Base-by-base conservation (phyloP, 176 grass and related monocot species). In the Lolium multiflorum region DNA sequence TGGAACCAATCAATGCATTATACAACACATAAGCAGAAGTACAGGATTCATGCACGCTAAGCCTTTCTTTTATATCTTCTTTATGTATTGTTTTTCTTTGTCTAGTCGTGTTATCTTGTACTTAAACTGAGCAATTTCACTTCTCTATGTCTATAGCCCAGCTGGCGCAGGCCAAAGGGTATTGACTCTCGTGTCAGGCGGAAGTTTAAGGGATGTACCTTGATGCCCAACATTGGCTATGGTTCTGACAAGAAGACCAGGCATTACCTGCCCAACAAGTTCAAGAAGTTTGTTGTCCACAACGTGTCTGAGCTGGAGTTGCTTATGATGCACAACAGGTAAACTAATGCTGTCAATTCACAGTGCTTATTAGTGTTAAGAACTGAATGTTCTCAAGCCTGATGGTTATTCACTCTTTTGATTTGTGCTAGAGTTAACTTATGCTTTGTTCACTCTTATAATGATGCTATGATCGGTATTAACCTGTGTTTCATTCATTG, bases 271-370 rank as follows among this genome's bases (percentile, higher is more conserved):
- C 94, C 94, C 39, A 97, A 97, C 74, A 89, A 87, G 55, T 97
- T 97, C 90, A 94, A 89, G 92, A 97, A 97, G 86, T 94, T 94
- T 76, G 88, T 94, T 11, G 92, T 97, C 24, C 94, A 97, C 90
- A 97, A 97, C 7, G 88, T 89, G n/a, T 90, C 90, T 28, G 92
- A 97, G 48, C 81, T 94, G 44, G 94, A 97, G 55, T 18, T 97
- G 86, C 90, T 94, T 49, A 97, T 94, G 92, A 94, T 97, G 92
- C 94, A 97, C 85, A 97, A 97, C 80, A 97, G 94, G 92, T 94
- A 77, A 77, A 47, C 12, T 28, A 43, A 1, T 31, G 48, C 15
- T 76, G 35, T 7, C 9, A 1, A 49, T 66, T 86, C 17, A 0
- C 11, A 20, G 7, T 56, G 20, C 21, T 64, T 16, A 43, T 18